Percentiles rank a stretch among this genome's conserved stretches.
Evolutionary conservation across 371 early-diverging fungal species (phyloP).

Genomic region (Mucor mucedo): DNA sequence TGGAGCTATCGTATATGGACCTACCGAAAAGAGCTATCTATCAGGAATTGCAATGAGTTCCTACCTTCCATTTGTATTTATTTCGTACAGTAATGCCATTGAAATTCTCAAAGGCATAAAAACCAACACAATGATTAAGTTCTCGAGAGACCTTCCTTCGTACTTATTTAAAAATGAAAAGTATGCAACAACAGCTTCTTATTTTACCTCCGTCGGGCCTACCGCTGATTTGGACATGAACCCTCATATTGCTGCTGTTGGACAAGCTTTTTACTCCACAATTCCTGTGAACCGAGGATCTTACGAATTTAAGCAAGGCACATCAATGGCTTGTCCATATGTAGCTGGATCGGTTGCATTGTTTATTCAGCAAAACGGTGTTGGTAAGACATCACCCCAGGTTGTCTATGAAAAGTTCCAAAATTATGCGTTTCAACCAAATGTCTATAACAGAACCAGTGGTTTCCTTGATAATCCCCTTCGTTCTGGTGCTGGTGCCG

Average conservation of each 20-base stretch:
- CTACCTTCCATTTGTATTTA: no score
- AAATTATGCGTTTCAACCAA: conserved; percentile 47
- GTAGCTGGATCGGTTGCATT: conserved; percentile 69
- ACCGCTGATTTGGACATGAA: conserved; percentile 37
- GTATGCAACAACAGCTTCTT: conserved; percentile 17
- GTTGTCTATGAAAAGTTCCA: conserved; percentile 35
- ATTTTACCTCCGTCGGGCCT: conserved; percentile 55
- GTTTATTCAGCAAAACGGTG: conserved; percentile 39
- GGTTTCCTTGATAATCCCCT: conserved; percentile 31
- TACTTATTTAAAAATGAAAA: background rate
- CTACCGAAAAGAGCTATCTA: no score
- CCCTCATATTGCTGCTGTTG: conserved; percentile 67
- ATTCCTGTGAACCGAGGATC: conserved; percentile 44
- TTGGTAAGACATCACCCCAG: conserved; percentile 9
- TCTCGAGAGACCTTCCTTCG: no score
- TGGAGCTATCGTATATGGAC: no score
- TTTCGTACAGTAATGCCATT: no score
- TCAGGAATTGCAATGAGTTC: no score
- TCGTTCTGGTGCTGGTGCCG: conserved; percentile 72
- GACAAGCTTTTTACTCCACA: conserved; percentile 73
- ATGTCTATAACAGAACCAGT: background rate
- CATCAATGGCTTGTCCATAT: conserved; percentile 77
- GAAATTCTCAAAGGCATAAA: no score
- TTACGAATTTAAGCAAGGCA: conserved; percentile 68
- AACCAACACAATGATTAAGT: no score